Evolutionary conservation across 768 basidiomycete species (phyloP), one percentile per base, ranked within the genome.

Genomic region (Pholiota conissans): DNA sequence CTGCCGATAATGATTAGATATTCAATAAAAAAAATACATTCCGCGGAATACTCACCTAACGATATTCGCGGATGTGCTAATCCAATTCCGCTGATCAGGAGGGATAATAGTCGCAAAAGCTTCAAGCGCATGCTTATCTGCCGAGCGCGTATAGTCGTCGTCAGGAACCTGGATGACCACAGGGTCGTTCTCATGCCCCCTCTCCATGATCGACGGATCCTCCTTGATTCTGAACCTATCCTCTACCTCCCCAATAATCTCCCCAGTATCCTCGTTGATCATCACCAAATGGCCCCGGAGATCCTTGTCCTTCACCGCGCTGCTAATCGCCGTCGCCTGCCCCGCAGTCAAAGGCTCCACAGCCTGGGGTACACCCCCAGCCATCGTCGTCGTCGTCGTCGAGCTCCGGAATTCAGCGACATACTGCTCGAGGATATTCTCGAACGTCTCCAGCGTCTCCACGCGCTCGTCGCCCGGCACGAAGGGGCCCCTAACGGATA

Each of bases 141-240:
- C 69, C 30, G 73, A 71, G 49, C 72, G 74, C 51, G 72, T 67
- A 40, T 67, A 69, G 13, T 79, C 76, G 50, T 84, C 80, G n/a
- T n/a, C n/a, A 0, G 83, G 80, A 28, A 91, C 81, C 64, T 91
- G 87, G 56, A 91, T 82, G 49, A 91, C 69, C n/a, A 93, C 89
- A 0, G 87, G 83, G 61, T 84, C 83, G 59, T 78, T 78, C 62
- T 84, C 81, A 47, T 78, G 76, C 6, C 82, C 83, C 14, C 71
- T 69, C 54, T 74, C 70, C 30, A 76, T 67, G 40, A 91, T 74
- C n/a, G 68, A 65, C 1, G 81, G 77, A 62, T 88, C 88, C 65
- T 90, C 89, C 22, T 74, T 72, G 20, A 90, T 77, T 35, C 71
- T 68, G 57, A 89, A 74, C 52, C 74, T 68, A 47, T 84, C 76